Evolutionary conservation across 1,284 basidiomycete genomes (phyloP).

Genomic region (Fistulina hepatica): DNA sequence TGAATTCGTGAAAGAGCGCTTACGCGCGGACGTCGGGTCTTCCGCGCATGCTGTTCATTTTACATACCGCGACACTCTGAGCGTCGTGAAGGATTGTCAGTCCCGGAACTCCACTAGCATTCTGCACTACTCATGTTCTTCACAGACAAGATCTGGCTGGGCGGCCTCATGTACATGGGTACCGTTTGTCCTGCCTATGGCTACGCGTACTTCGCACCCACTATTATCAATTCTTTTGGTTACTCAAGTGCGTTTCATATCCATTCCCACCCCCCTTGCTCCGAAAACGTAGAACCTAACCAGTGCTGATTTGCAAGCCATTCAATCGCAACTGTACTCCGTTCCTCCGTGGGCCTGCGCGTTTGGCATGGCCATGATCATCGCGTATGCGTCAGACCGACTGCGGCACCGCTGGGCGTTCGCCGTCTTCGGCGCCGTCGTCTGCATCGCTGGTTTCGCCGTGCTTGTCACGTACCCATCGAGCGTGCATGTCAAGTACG

Average conservation of each 20-base stretch:
- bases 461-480: neutral
- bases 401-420: neutral
- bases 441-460: neutral
- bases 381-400: neutral
- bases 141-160: neutral
- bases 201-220: conserved; percentile 2
- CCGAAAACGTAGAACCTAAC: too few relatives aligned
- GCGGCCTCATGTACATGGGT: conserved; percentile 1
- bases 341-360: neutral
- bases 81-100: neutral
- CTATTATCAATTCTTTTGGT: neutral
- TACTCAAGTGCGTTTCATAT: too few relatives aligned
- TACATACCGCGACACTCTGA: neutral
- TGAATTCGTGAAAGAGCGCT: neutral
- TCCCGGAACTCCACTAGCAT: neutral
- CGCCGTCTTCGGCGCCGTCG: neutral
- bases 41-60: neutral
- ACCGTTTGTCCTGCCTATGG: neutral
- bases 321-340: neutral
- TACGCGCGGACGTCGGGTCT: neutral
- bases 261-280: too few relatives aligned
- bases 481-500: neutral
- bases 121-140: neutral
- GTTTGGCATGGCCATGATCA: neutral
- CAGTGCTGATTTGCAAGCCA: too few relatives aligned